Evolutionary conservation across 305 asterid species (phyloP).

Genomic region (Fraxinus sp.): DNA sequence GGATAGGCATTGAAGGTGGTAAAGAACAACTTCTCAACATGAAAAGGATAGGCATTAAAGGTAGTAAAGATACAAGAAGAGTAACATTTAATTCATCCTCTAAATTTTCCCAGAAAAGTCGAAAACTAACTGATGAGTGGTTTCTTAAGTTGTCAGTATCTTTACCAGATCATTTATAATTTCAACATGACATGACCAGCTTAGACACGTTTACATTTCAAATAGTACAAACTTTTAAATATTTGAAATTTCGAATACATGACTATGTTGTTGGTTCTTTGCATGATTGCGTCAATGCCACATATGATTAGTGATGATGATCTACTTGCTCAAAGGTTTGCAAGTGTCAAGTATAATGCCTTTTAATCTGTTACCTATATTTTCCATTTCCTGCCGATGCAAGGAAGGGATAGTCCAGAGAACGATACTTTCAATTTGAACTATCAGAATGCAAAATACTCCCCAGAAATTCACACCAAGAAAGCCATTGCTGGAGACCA

Average conservation of each 20-base stretch:
- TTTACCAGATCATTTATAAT: conserved; percentile 1
- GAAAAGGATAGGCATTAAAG: not conserved
- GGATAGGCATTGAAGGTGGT: not conserved
- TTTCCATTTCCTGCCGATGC: conserved; percentile 26
- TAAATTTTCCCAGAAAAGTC: not conserved
- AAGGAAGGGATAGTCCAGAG: conserved; percentile 45
- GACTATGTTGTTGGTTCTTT: not conserved
- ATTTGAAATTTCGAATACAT: not conserved
- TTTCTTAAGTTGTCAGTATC: not conserved
- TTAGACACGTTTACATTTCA: conserved; percentile 3
- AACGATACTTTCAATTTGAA: conserved; percentile 31
- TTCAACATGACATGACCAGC: not conserved
- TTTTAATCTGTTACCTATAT: conserved; percentile 20
- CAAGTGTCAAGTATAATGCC: not conserved
- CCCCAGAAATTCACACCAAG: conserved; percentile 37
- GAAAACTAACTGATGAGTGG: not conserved
- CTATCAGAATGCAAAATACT: conserved; percentile 37
- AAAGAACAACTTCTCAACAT: not conserved
- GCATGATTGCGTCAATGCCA: not conserved
- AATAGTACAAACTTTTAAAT: not conserved
- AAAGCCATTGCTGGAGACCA: conserved; percentile 33
- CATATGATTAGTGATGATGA: not conserved
- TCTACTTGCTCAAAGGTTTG: not conserved
- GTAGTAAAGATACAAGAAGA: not conserved
- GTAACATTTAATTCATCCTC: not conserved